phyloP scores from a whole-genome alignment of 2,329 filamentous ascomycete genomes.

The Fusarium bactridioides region DNA sequence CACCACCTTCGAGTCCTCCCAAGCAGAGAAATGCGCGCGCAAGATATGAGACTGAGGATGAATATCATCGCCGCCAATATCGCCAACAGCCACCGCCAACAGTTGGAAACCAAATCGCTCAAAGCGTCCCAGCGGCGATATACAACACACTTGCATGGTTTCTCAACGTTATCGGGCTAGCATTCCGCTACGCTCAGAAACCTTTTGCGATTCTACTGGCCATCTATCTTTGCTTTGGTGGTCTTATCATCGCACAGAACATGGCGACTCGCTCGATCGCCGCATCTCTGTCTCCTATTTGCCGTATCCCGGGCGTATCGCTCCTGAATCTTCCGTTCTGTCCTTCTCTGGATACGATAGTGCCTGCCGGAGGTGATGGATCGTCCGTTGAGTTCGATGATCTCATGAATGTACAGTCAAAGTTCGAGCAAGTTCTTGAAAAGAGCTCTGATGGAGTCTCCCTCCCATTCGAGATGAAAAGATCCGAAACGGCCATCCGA shows the following conservation, averaged over 20 bases:
- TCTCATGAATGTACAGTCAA: constrained; percentile 76
- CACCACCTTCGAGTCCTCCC: constrained; percentile 32
- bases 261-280: constrained; percentile 68
- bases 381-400: constrained; percentile 72
- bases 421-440: constrained; percentile 79
- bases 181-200: constrained; percentile 69
- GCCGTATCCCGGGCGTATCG: constrained; percentile 71
- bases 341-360: constrained; percentile 43
- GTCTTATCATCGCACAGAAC: constrained; percentile 66
- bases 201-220: constrained; percentile 69
- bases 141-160: constrained; percentile 57
- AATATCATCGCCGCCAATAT: constrained; percentile 16
- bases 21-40: constrained; percentile 34
- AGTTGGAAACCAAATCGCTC: constrained; percentile 45
- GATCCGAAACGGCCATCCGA: constrained; percentile 75
- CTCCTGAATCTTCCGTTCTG: constrained; percentile 73
- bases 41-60: constrained; percentile 28
- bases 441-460: constrained; percentile 70
- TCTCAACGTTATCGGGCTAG: constrained; percentile 63
- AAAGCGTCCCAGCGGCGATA: constrained; percentile 49
- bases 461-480: constrained; percentile 81
- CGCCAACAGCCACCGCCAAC: constrained; percentile 16
- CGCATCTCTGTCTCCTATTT: constrained; percentile 72
- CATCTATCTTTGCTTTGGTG: constrained; percentile 66
- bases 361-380: constrained; percentile 31